Evolutionary conservation across 139 green algal genomes (phyloP).

Genomic region (Chlorella sp.): DNA sequence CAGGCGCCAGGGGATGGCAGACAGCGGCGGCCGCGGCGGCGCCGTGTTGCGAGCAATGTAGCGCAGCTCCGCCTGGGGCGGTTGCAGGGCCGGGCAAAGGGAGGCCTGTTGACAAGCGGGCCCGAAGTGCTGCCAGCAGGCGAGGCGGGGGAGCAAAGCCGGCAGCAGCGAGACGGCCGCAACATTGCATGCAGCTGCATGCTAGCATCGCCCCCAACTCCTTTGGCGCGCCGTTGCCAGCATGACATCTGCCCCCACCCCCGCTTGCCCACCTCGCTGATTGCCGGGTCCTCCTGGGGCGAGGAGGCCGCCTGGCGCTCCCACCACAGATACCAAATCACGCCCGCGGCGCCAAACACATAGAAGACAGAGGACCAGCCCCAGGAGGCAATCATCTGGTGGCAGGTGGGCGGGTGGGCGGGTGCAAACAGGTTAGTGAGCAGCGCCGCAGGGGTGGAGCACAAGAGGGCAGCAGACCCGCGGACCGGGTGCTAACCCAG

Average conservation of each 20-base stretch:
- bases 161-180: too few relatives aligned
- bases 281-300: constrained; percentile 66
- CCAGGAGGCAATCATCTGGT: constrained; percentile 75
- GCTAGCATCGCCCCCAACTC: not conserved
- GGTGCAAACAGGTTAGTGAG: not conserved
- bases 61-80: not conserved
- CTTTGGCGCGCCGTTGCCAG: not conserved
- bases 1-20: constrained; percentile 86
- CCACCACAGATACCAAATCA: constrained; percentile 72
- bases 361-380: constrained; percentile 96
- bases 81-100: not conserved
- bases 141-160: too few relatives aligned
- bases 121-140: too few relatives aligned
- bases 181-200: too few relatives aligned
- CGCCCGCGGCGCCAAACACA: constrained; percentile 80
- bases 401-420: not conserved
- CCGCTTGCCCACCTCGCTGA: constrained; percentile 31
- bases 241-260: not conserved
- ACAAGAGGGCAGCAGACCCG: too few relatives aligned
- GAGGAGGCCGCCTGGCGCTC: constrained; percentile 54
- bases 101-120: too few relatives aligned
- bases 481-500: too few relatives aligned
- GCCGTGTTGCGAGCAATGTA: constrained; percentile 52
- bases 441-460: too few relatives aligned
- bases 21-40: not conserved